Base-by-base conservation (phyloP, 352 stramenopile genomes). In the Thraustochytrium striatum region DNA sequence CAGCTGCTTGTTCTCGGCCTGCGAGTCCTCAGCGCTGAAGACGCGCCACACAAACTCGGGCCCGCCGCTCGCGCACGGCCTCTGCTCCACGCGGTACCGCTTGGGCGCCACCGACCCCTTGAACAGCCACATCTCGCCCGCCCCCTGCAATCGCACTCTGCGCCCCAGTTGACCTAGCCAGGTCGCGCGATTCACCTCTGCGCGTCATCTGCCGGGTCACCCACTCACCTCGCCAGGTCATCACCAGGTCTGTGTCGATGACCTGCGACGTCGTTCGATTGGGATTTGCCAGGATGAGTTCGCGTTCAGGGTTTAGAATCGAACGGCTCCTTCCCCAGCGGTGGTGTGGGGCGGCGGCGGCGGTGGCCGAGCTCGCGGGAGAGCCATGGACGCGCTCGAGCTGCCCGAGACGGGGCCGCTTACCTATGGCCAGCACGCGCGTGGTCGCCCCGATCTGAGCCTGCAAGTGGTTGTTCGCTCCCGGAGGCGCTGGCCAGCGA, bases 21-120 rank as follows among this genome's bases (percentile, higher is more conserved):
- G 65, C 32, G 65, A 11, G 50, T 75, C 65, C 3, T 75, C 13
- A 39, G 65, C 65, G 11, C 61, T 43, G 50, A 55, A 38, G n/a
- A 75, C 52, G 16, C 44, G 11, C 16, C 43, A 72, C 33, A 72
- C 16, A 25, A 70, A 75, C 41, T 65, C 65, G 11, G 25, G 30
- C 2, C 52, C 65, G 43, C 65, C 65, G 1, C 32, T 55, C 1
- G 65, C 65, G 21, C 19, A 28, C 39, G 65, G 65, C 35, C 11
- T 8, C 21, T 16, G 41, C 44, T 39, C 28, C 0, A 38, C 65
- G 1, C 19, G n/a, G 36, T 75, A 75, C 5, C 65, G 21, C 16
- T 70, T 70, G 3, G 21, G 30, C 65, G 30, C 43, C 44, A 30
- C 41, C 32, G 43, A 38, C 36, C 41, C 9, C 39, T 70, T 75